Conservation (phyloP, 345 rosid genomes). For the Eucalyptus dawsonii region DNA sequence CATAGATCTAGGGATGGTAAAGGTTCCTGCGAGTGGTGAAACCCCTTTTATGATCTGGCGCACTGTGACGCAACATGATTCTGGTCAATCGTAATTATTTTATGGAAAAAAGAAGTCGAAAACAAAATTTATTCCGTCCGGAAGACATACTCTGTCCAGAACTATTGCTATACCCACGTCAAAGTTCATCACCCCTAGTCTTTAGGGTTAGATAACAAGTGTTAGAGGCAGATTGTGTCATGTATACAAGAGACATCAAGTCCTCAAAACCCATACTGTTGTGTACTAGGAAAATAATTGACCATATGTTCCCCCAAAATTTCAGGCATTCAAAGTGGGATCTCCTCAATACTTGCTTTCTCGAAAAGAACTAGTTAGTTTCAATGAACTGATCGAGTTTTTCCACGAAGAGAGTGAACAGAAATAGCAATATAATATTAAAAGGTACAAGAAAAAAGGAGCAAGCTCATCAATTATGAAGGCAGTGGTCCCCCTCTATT, state of each 20-base stretch:
- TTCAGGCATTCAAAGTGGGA: neutral
- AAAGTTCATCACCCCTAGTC: neutral
- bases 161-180: neutral
- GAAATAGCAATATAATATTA: neutral
- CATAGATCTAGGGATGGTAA: neutral
- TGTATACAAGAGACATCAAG: neutral
- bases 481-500: neutral
- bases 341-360: neutral
- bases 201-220: neutral
- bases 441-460: neutral
- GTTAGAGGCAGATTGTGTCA: neutral
- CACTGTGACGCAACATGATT: neutral
- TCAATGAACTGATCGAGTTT: neutral
- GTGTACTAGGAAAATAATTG: neutral
- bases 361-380: neutral
- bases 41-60: neutral
- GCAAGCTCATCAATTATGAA: neutral
- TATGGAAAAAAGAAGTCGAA: neutral
- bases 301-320: neutral
- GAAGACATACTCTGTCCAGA: neutral
- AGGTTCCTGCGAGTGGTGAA: neutral
- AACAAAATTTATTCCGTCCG: neutral
- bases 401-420: neutral
- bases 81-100: neutral
- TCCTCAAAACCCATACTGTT: neutral